Evolutionary conservation across 306 rosid species (phyloP).

Genomic region (Dalbergia cultrata): DNA sequence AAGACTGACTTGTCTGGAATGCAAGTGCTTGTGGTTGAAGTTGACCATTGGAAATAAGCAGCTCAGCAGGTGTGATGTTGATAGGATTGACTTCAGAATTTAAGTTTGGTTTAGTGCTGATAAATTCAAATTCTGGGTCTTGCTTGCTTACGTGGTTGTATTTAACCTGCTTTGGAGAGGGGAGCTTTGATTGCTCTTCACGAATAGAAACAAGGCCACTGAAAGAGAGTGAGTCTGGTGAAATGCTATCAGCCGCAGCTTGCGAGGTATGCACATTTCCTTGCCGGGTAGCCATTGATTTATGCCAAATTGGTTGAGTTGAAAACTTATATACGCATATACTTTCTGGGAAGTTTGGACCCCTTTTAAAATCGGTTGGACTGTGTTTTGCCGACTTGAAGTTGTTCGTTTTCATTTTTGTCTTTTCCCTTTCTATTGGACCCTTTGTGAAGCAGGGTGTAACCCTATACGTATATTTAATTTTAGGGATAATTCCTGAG

Average conservation of each 20-base stretch:
- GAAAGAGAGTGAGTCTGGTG: conserved; percentile 71
- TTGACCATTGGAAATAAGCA: conserved; percentile 61
- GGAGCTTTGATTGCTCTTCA: conserved; percentile 57
- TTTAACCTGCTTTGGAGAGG: conserved; percentile 41
- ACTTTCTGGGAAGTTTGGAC: conserved; percentile 24
- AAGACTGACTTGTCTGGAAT: conserved; percentile 47
- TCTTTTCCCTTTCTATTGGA: conserved; percentile 15
- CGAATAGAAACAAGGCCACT: conserved; percentile 64
- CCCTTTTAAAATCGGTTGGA: conserved; percentile 30
- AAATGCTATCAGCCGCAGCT: conserved; percentile 48
- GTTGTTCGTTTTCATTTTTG: conserved; percentile 25
- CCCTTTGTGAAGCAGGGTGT: conserved; percentile 15
- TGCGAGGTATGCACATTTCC: conserved; percentile 50
- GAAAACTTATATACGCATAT: conserved; percentile 42
- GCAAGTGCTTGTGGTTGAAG: conserved; percentile 53
- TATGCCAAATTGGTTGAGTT: conserved; percentile 34
- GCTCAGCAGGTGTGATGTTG: conserved; percentile 60
- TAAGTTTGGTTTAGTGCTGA: conserved; percentile 46
- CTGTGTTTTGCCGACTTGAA: conserved; percentile 42
- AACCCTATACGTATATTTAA: conserved; percentile 37
- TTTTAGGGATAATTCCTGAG: not conserved
- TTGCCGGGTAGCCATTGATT: conserved; percentile 57
- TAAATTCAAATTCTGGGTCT: conserved; percentile 61
- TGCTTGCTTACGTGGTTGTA: conserved; percentile 45
- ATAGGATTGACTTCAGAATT: conserved; percentile 48